phyloP scores from a whole-genome alignment of 192 early-diverging fungal species.

The Globomyces pollinis-pini region DNA sequence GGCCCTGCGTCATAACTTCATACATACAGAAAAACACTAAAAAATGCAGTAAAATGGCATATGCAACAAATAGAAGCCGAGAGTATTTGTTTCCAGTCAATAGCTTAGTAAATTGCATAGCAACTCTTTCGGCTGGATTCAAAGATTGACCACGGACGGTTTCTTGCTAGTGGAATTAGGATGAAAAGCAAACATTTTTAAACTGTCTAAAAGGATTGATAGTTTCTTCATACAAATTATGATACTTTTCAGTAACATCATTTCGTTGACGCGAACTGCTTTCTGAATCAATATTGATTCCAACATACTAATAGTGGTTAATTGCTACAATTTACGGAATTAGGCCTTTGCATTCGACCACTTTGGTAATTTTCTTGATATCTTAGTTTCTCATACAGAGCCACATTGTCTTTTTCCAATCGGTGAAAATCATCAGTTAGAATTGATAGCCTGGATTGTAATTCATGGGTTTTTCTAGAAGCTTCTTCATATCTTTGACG shows the following conservation, averaged over 20 bases:
- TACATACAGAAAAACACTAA: slow-evolving; percentile 71
- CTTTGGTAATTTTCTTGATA: slow-evolving; percentile 69
- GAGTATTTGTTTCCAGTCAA: slow-evolving; percentile 63
- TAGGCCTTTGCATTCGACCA: too few relatives aligned
- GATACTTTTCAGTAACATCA: slow-evolving; percentile 59
- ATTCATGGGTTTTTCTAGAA: slow-evolving; percentile 45
- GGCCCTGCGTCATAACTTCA: background rate
- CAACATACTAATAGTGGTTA: background rate
- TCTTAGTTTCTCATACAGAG: slow-evolving; percentile 82
- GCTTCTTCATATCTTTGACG: slow-evolving; percentile 79
- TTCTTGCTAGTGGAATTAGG: slow-evolving; percentile 45
- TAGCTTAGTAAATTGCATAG: slow-evolving; percentile 53
- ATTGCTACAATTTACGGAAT: too few relatives aligned
- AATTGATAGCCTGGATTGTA: slow-evolving; percentile 40
- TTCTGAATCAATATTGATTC: background rate
- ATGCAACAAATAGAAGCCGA: slow-evolving; percentile 57
- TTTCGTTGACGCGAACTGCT: too few relatives aligned
- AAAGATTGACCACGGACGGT: slow-evolving; percentile 59
- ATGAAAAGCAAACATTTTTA: slow-evolving; percentile 49
- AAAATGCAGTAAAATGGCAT: slow-evolving; percentile 66
- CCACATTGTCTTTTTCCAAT: slow-evolving; percentile 76
- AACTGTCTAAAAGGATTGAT: slow-evolving; percentile 88
- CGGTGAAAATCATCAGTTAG: slow-evolving; percentile 56
- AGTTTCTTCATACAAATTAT: slow-evolving; percentile 73
- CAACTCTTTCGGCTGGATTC: slow-evolving; percentile 68